Base-by-base conservation (phyloP, 2,329 filamentous ascomycete genomes). In the Malbranchea zuffiana region DNA sequence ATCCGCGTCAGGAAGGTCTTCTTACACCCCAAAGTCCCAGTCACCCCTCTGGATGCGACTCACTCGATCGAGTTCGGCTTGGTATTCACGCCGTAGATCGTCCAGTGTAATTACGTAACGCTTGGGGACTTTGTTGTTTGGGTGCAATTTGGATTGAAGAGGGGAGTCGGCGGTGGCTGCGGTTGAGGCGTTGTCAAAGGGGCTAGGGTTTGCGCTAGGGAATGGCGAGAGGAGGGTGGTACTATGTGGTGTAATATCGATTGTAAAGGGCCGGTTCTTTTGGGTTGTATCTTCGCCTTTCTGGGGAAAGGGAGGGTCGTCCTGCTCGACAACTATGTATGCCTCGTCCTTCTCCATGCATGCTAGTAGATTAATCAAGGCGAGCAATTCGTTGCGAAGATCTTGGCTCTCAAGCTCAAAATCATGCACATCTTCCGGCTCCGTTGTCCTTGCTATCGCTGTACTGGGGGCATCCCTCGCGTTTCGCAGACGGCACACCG, bases 351-450 rank as follows among this genome's bases (percentile, higher is more conserved):
- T 68, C 32, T 82, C 77, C 26, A 95, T 85, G 45, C 85, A 94
- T 47, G 82, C 84, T 43, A 98, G 68, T 1, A 85, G 80, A 56
- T 98, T 98, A 64, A 98, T 93, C 29, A 98, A 72, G 43, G 86
- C 71, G n/a, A 96, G 66, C 50, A 93, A 90, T 51, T 84, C 80
- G 48, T 82, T 75, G 31, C 62, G 52, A 31, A 77, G 53, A 24
- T 67, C 68, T 41, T 72, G 69, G 43, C 72, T 72, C 31, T 69
- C 64, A 1, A 65, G 62, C 40, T 65, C 62, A 21, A n/a, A n/a
- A n/a, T 58, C 56, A 43, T 62, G 55, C 32, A 56, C 58, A 8
- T 56, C 51, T 23, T 56, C 46, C 4, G 52, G 50, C 13, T 47
- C 43, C 7, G 24, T 2, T 13, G 44, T 28, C 26, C 50, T 42